phyloP scores from a whole-genome alignment of 768 basidiomycete genomes.

The Omphalotus guepiniiformis region DNA sequence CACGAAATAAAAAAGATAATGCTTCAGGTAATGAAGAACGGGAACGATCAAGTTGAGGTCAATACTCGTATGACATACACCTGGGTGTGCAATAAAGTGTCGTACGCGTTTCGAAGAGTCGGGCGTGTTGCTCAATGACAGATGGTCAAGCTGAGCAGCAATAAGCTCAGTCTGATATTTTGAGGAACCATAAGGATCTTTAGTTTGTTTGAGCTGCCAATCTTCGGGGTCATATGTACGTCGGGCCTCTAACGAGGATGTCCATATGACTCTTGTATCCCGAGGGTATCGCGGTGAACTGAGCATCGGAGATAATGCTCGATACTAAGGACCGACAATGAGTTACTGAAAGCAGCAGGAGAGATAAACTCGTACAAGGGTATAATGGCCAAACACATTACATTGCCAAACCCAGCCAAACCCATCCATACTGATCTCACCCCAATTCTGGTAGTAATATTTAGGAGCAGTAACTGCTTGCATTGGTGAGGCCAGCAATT shows the following conservation, averaged over 20 bases:
- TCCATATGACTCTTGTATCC: conserved; percentile 71
- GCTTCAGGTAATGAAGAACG: conserved; percentile 44
- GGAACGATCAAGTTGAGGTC: conserved; percentile 40
- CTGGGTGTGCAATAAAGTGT: conserved; percentile 68
- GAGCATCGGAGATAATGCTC: conserved; percentile 46
- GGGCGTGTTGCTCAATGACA: conserved; percentile 26
- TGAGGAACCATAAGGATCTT: conserved; percentile 60
- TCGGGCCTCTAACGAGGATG: conserved; percentile 64
- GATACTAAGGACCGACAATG: neutral
- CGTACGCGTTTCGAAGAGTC: conserved; percentile 29
- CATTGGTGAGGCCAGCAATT: conserved; percentile 44
- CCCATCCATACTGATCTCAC: conserved; percentile 61
- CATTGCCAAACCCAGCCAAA: conserved; percentile 83
- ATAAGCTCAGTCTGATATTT: conserved; percentile 81
- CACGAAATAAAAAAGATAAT: conserved; percentile 60
- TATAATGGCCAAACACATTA: conserved; percentile 80
- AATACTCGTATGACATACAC: conserved; percentile 65
- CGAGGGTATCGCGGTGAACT: conserved; percentile 35
- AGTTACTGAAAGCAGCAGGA: neutral
- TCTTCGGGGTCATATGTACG: conserved; percentile 56
- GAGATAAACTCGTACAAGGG: conserved; percentile 47
- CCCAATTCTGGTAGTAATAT: conserved; percentile 54
- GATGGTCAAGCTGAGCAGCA: conserved; percentile 47
- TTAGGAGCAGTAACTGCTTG: conserved; percentile 47
- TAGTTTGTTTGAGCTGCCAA: conserved; percentile 63